phyloP scores from a whole-genome alignment of 306 rosid species.

The Ammopiptanthus mongolicus region DNA sequence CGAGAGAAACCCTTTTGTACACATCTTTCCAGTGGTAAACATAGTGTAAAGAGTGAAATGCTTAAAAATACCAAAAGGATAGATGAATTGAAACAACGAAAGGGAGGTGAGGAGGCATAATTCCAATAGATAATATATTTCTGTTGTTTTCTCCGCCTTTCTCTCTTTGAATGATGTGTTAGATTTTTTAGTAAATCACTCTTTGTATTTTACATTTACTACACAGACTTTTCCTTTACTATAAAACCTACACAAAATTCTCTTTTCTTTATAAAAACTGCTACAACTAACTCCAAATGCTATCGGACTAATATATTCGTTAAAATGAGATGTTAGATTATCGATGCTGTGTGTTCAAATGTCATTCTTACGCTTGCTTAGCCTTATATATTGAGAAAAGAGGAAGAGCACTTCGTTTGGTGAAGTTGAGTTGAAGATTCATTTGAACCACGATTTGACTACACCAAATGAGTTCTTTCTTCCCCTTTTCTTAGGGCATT shows the following conservation, averaged over 20 bases:
- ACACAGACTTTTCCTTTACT: not conserved
- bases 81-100: constrained; percentile 1
- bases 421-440: not conserved
- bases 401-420: not conserved
- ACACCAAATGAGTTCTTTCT: not conserved
- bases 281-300: not conserved
- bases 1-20: not conserved
- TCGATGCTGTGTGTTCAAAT: not conserved
- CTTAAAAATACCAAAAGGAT: not conserved
- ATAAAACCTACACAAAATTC: not conserved
- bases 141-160: not conserved
- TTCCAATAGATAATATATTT: not conserved
- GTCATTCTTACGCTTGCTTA: not conserved
- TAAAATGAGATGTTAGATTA: not conserved
- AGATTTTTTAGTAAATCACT: not conserved
- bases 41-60: not conserved
- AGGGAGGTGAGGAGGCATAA: constrained; percentile 12
- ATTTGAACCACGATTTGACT: not conserved
- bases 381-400: not conserved
- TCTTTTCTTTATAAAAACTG: not conserved
- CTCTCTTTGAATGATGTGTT: not conserved
- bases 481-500: not conserved
- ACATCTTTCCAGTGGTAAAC: not conserved
- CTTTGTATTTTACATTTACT: not conserved
- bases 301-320: not conserved